phyloP scores from a whole-genome alignment of 805 yeast genomes.

The Sugiyamaella smithiae region DNA sequence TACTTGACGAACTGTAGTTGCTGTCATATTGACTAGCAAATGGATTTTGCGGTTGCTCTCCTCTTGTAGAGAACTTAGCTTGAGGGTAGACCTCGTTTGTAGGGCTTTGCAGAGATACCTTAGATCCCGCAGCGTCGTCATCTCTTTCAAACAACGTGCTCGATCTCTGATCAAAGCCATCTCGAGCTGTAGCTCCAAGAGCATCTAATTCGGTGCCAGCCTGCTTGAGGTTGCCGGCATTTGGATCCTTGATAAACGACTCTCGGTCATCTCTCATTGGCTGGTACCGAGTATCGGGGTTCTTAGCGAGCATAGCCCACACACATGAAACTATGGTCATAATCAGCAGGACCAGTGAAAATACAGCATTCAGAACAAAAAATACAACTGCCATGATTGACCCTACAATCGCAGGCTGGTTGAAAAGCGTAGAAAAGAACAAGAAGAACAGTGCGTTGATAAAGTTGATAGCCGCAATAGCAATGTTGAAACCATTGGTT shows the following conservation, averaged over 20 bases:
- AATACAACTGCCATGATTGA: constrained; percentile 89
- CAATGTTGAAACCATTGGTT: constrained; percentile 89
- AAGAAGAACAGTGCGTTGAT: constrained; percentile 82
- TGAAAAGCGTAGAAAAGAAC: constrained; percentile 82
- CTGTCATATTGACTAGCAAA: constrained; percentile 6
- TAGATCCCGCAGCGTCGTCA: constrained; percentile 1
- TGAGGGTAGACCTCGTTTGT: constrained; percentile 9
- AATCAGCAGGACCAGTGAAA: constrained; percentile 75
- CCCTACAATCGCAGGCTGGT: constrained; percentile 82
- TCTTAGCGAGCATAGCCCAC: constrained; percentile 77
- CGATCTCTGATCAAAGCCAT: constrained; percentile 28
- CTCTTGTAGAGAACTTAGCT: constrained; percentile 10
- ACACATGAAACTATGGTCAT: constrained; percentile 87
- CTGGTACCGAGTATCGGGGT: constrained; percentile 93
- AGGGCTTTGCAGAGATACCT: constrained; percentile 7
- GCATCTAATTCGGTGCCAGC: constrained; percentile 60
- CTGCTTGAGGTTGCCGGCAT: constrained; percentile 24
- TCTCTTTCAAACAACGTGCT: background rate
- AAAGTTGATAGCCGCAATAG: constrained; percentile 74
- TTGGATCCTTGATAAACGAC: constrained; percentile 61
- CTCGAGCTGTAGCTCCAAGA: constrained; percentile 53
- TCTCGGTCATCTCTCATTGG: constrained; percentile 97
- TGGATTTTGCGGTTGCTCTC: constrained; percentile 7
- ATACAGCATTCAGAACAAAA: constrained; percentile 84
- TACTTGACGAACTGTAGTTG: constrained; percentile 8